phyloP scores from a whole-genome alignment of 2,329 filamentous ascomycete species.

The Diplodia sapinea region DNA sequence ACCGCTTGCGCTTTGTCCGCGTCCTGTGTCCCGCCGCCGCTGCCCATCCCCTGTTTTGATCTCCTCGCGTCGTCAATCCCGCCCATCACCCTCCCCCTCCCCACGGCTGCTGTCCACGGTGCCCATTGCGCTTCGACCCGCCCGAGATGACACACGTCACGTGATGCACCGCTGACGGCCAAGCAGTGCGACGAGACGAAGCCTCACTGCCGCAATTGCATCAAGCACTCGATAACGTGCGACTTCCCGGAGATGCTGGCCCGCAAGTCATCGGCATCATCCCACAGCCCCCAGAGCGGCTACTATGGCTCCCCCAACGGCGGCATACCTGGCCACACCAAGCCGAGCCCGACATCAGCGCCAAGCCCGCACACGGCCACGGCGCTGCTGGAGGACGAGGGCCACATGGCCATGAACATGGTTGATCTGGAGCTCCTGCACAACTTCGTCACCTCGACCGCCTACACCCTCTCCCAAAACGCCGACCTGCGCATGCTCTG shows the following conservation, averaged over 20 bases:
- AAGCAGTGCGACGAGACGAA: slow-evolving; percentile 42
- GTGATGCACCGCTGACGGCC: slow-evolving; percentile 5
- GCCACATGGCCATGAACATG: slow-evolving; percentile 22
- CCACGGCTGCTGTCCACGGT: no score
- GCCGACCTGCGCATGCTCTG: slow-evolving; percentile 36
- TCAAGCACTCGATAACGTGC: slow-evolving; percentile 41
- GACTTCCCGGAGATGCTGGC: slow-evolving; percentile 35
- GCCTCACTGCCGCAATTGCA: slow-evolving; percentile 42
- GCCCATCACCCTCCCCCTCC: not conserved
- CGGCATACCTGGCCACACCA: not conserved
- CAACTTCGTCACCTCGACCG: slow-evolving; percentile 42
- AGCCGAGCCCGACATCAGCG: not conserved
- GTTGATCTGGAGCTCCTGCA: slow-evolving; percentile 42
- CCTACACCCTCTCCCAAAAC: slow-evolving; percentile 36
- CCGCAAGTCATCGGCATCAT: slow-evolving; percentile 10
- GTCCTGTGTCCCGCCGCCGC: not conserved
- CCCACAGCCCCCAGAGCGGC: slow-evolving; percentile 1
- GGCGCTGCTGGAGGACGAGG: slow-evolving; percentile 13
- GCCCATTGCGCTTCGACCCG: no score
- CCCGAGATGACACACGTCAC: slow-evolving; percentile 6
- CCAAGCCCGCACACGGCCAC: slow-evolving; percentile 2
- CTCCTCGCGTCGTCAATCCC: not conserved
- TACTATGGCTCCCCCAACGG: not conserved
- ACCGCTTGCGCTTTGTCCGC: slow-evolving; percentile 13
- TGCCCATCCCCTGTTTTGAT: not conserved